phyloP scores from a whole-genome alignment of 1,284 basidiomycete genomes.

The Exobasidium cylindrosporum region DNA sequence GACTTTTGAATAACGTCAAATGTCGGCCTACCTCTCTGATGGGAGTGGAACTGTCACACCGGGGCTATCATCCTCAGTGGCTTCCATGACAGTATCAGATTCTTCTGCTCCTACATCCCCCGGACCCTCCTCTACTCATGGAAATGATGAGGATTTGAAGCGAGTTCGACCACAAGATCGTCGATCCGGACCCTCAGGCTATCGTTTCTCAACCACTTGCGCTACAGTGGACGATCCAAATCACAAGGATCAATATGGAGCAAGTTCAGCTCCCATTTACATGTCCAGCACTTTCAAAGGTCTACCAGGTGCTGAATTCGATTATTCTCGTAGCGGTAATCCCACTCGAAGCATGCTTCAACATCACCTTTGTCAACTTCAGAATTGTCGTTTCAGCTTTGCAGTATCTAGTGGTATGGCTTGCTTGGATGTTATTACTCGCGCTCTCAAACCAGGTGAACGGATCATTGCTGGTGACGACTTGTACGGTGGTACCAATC shows the following conservation, averaged over 20 bases:
- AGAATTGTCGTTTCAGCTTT: constrained; percentile 69
- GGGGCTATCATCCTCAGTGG: neutral
- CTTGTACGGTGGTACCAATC: constrained; percentile 95
- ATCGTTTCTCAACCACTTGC: constrained; percentile 71
- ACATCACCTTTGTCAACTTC: constrained; percentile 50
- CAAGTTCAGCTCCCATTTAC: constrained; percentile 92
- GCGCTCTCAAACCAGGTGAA: constrained; percentile 87
- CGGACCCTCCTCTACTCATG: constrained; percentile 7
- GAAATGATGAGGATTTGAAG: neutral
- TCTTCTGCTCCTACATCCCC: constrained; percentile 10
- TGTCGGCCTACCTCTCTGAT: neutral
- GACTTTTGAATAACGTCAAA: too few relatives aligned
- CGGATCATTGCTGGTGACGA: constrained; percentile 96
- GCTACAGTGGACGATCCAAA: constrained; percentile 81
- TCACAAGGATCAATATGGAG: constrained; percentile 93
- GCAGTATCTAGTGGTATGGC: constrained; percentile 97
- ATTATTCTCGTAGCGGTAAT: constrained; percentile 93
- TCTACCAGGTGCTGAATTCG: constrained; percentile 74
- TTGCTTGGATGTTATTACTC: constrained; percentile 89
- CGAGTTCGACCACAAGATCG: constrained; percentile 13
- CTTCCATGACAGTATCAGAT: constrained; percentile 1
- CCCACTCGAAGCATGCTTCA: constrained; percentile 69
- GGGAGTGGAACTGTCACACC: constrained; percentile 8
- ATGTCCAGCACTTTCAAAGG: constrained; percentile 99
- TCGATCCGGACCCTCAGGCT: constrained; percentile 15